Evolutionary conservation across 2,329 filamentous ascomycete species (phyloP), one percentile per base, ranked within the genome.

Genomic region (Diaporthe citrichinensis): DNA sequence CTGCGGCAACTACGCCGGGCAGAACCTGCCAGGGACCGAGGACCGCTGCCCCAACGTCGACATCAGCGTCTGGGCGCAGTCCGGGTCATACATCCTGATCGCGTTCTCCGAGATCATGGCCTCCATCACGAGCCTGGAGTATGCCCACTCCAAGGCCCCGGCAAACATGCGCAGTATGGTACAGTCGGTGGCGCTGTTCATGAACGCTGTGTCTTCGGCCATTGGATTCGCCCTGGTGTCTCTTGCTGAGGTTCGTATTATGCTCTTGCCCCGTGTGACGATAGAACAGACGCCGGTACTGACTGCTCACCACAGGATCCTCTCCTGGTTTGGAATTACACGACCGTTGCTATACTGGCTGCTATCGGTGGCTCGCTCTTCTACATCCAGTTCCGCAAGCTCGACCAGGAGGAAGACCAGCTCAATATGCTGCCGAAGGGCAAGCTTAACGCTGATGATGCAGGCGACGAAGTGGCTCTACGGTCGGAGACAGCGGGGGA

Each of bases 101-200:
- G 88, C 86, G 3, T 82, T 89, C 10, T 84, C 87, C 39, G 88
- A 89, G 79, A 87, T 89, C 62, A 84, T 87, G 73, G 86, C 87
- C 1, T 87, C 85, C 74, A 89, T 89, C 78, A 89, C 88, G 1
- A 90, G 89, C 17, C 88, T 94, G 23, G 93, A 95, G 83, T 95
- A 94, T 78, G 93, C 94, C 31, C 95, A 92, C 84, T 93, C 92
- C 80, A 95, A 95, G 83, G 93, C 93, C 0, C 94, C 94, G 12
- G 89, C 88, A 81, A 95, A 94, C 84, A 95, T 95, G 93, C 89
- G 93, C 8, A 93, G 91, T 36, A 88, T 95, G 73, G 92, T 95
- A n/a, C 88, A 89, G 79, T 90, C 91, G 14, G 87, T 95, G 72
- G 90, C 90, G 67, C 89, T 94, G 71, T 93, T 95, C 85, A 93